Percentiles rank a stretch among this genome's conserved stretches.
Conservation (phyloP, 805 yeast species). For the Wickerhamiella cacticola region DNA sequence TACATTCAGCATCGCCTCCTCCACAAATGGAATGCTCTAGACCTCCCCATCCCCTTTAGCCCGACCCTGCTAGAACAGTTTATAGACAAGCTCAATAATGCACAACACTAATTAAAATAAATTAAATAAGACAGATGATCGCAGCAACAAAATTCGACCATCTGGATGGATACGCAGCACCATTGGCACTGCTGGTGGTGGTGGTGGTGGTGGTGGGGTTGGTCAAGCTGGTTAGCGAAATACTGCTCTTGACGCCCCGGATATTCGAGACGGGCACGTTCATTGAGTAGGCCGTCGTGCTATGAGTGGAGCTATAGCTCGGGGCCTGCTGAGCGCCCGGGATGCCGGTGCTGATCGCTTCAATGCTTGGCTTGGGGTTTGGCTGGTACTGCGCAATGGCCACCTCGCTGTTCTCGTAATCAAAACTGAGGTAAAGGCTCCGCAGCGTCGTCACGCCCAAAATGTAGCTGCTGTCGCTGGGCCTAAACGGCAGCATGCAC, state of each 20-base stretch:
- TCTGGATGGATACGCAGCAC: neutral
- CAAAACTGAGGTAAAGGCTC: slow-evolving; percentile 53
- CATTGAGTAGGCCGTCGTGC: slow-evolving; percentile 12
- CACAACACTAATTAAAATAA: neutral
- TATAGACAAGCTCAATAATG: neutral
- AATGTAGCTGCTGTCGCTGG: slow-evolving; percentile 28
- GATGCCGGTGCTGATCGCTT: slow-evolving; percentile 23
- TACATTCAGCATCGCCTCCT: neutral
- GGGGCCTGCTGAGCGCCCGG: slow-evolving; percentile 26
- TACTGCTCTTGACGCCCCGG: slow-evolving; percentile 11
- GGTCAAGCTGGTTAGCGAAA: neutral
- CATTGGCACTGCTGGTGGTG: neutral
- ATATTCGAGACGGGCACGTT: slow-evolving; percentile 9
- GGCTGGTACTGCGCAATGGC: slow-evolving; percentile 42
- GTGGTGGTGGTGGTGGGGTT: neutral
- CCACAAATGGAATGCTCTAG: neutral
- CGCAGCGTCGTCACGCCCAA: slow-evolving; percentile 57
- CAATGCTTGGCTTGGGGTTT: slow-evolving; percentile 9
- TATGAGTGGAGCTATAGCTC: slow-evolving; percentile 17
- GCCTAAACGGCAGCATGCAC: slow-evolving; percentile 22
- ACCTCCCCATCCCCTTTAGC: neutral
- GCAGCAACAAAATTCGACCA: neutral
- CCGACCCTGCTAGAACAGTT: neutral
- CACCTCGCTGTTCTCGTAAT: slow-evolving; percentile 43
- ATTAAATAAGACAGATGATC: neutral